Conservation (phyloP, 441 rosid species). For the Lepidium campestre region DNA sequence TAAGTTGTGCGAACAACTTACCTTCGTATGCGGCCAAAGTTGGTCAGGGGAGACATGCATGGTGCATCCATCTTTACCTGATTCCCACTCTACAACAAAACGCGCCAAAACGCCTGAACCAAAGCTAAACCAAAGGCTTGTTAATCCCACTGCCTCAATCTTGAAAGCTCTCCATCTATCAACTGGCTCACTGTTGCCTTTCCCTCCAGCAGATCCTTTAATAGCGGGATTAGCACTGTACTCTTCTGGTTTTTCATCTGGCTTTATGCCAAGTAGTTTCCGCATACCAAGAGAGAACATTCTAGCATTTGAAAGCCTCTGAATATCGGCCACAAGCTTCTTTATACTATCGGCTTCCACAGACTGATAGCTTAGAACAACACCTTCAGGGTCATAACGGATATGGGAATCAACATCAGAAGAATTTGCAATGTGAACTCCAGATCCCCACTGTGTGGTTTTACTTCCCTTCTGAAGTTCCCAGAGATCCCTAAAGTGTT, state of each 20-base stretch:
- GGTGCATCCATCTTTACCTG: conserved; percentile 97
- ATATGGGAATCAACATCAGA: conserved; percentile 96
- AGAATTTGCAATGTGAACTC: conserved; percentile 91
- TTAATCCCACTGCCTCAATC: conserved; percentile 92
- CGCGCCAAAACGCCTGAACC: conserved; percentile 87
- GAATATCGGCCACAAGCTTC: conserved; percentile 89
- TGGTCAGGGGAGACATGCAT: conserved; percentile 99
- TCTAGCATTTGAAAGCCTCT: conserved; percentile 96
- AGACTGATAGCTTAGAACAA: conserved; percentile 88
- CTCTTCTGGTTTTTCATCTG: conserved; percentile 81
- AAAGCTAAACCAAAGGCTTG: conserved; percentile 98
- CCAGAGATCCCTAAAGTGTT: conserved; percentile 96
- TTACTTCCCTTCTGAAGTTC: conserved; percentile 93
- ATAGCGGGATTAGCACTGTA: conserved; percentile 39
- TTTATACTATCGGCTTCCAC: conserved; percentile 91
- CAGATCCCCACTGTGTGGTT: conserved; percentile 83
- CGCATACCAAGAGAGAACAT: conserved; percentile 95
- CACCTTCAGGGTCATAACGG: conserved; percentile 90
- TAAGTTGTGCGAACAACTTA: conserved; percentile 19
- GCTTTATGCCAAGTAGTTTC: conserved; percentile 83
- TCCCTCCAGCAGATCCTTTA: conserved; percentile 56
- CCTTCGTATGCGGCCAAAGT: conserved; percentile 99
- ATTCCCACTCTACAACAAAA: conserved; percentile 99
- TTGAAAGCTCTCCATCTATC: conserved; percentile 89
- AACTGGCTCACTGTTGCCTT: conserved; percentile 52